Evolutionary conservation across 495 filamentous ascomycete genomes (phyloP), one percentile per base, ranked within the genome.

Genomic region (Lasiosphaeria hispida): DNA sequence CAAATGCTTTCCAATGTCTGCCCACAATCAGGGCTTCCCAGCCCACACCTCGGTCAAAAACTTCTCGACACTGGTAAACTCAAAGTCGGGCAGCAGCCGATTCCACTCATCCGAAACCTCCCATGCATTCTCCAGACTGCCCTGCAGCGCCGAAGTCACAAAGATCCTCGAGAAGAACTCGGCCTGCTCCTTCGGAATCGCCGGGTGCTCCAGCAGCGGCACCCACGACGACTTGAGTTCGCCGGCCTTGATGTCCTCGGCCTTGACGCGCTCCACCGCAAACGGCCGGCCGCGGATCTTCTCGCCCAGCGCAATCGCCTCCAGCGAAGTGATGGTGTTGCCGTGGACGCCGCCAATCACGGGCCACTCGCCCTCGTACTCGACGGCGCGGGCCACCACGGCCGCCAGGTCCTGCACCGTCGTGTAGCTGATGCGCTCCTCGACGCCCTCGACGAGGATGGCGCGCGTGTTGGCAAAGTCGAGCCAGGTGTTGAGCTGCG

Each of bases 331-430:
- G 33, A 83, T 30, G 15, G 57, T 63, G 35, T 71, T 75, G 8
- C 83, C 83, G 30, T 62, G 56, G 49, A 86, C 80, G 4, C 83
- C 83, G 2, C 83, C 75, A n/a, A 74, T 55, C 13, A 67, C 61
- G 5, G 83, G 83, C 83, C 83, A 86, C 61, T 74, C 72, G 17
- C 80, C 82, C 13, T 80, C 73, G 50, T 73, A 82, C 0, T 83
- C 81, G 23, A 85, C 65, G 2, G 83, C 82, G 57, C 53, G 44
- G 41, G 69, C 75, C 0, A 87, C 74, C n/a, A 82, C 69, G 5
- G 58, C 62, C 19, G 72, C 73, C 13, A 83, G 33, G 63, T 86
- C 83, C 36, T 72, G 58, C 2, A 75, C 72, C 0, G 79, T 73
- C 30, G 76, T 84, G 40, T 75, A 52, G 4, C 74, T 80, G 6